Base-by-base conservation (phyloP, 768 basidiomycete species). In the Leucosporidium scottii region DNA sequence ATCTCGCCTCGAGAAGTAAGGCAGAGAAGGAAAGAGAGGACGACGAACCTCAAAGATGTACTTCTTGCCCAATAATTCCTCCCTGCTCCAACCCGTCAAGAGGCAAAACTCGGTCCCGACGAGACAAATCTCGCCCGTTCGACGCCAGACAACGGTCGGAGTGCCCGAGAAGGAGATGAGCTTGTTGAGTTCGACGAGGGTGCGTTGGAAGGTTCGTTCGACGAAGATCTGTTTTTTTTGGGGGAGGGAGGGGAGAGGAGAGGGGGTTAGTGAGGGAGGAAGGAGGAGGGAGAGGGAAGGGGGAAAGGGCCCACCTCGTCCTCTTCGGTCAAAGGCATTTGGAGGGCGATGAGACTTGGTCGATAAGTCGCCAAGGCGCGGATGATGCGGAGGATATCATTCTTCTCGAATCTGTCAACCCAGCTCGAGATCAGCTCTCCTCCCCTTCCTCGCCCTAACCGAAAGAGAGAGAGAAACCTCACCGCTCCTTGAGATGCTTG, bases 91-190 rank as follows among this genome's bases (percentile, higher is more conserved):
- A 73, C 89, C 91, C 13, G 91, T 93, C 69, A 99, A 81, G 84
- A 91, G 87, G 78, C 88, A 90, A 76, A 99, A 98, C 79, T 99
- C 96, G 8, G 91, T 89, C 0, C 93, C 93, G 57, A 93, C 96
- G 56, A 96, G 86, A 76, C 92, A 93, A 30, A 99, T 93, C 80
- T 99, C 96, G 74, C 96, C 96, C 25, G 96, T 99, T 60, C 96
- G 84, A 55, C 96, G 87, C 94, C 94, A 99, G 17, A 94, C 90
- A 51, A 93, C 92, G 1, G 94, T 98, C 3, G 94, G 94, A 34
- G 94, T 98, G 17, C 94, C 94, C 74, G 89, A 93, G 78, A 90
- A 96, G 61, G 91, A 92, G 67, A 98, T 96, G 69, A 98, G 84
- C 80, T 96, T 97, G 79, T 96, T 91, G 65, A 97, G 83, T 81